Base-by-base conservation (phyloP, 768 basidiomycete genomes). In the Leucosporidium creatinivorum region DNA sequence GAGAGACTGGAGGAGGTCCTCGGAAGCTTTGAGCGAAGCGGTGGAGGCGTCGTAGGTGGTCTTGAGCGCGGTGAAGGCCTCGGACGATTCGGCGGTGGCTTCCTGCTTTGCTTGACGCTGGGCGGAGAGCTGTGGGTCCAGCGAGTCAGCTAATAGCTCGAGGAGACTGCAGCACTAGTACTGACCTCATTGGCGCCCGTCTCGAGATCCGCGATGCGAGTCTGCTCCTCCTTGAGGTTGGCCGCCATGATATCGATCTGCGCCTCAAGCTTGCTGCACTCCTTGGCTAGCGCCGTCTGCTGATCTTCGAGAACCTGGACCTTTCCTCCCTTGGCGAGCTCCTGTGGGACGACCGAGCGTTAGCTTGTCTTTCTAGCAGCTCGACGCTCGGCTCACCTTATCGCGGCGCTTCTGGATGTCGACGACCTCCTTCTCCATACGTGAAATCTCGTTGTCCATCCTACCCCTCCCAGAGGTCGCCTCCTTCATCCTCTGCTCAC, bases 1-100 rank as follows among this genome's bases (percentile, higher is more conserved):
- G 25, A 98, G 85, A 0, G 91, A 91, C 77, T 98, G 94, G 0
- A 98, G 83, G n/a, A 98, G 87, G 73, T 93, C 91, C 78, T 98
- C 93, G 21, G 87, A 84, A 25, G 85, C 88, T 19, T 83, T 77
- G 13, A 94, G 83, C 33, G 85, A 83, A 7, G 82, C 80, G 64
- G 85, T 82, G 3, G 85, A 81, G 0, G 81, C 77, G 54, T 83
- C 83, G 75, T 93, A 86, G 59, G 84, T 83, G 9, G 87, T 83
- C 74, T 91, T 91, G 65, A 90, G 80, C 13, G 80, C 80, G 62
- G 81, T 81, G 77, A 87, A 88, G 0, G 83, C 78, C 3, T 80
- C 78, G 7, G 82, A 80, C 31, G 88, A 79, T 26, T 81, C 77
- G 21, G 83, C 81, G 12, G 90, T 85, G 62, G 89, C 83, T 0